Percentiles rank a stretch among this genome's conserved stretches.
These are phyloP conservation scores for Cenococcum geophilum DNA, from an alignment of 495 filamentous ascomycete genomes.

Conservation along the genomic window DNA sequence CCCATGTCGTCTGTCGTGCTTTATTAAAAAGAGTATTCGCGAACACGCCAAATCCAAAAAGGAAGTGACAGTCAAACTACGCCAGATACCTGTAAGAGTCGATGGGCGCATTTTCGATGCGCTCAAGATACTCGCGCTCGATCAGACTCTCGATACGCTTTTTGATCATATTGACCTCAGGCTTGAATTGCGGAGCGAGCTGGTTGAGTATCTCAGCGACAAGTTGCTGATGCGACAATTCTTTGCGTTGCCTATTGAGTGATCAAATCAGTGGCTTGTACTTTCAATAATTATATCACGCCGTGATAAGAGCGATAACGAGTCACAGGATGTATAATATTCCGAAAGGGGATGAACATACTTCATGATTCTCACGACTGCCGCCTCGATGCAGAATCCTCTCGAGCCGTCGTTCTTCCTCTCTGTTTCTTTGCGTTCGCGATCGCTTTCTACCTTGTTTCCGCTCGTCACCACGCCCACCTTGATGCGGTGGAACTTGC, in stretches of 20 bases:
- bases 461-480: constrained; percentile 62
- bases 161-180: constrained; percentile 88
- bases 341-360: constrained; percentile 42
- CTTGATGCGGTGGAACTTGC: constrained; percentile 79
- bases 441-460: constrained; percentile 78
- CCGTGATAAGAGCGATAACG: neutral
- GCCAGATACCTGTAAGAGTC: constrained; percentile 77
- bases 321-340: constrained; percentile 9
- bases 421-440: constrained; percentile 81
- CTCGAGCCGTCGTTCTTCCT: constrained; percentile 78
- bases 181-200: constrained; percentile 72
- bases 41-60: neutral
- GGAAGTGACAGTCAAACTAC: constrained; percentile 28
- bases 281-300: constrained; percentile 4
- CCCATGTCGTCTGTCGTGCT: neutral
- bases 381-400: constrained; percentile 74
- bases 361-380: constrained; percentile 95
- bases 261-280: constrained; percentile 6
- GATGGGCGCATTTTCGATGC: constrained; percentile 60
- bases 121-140: constrained; percentile 87
- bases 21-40: too few relatives aligned
- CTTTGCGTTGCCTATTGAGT: constrained; percentile 73
- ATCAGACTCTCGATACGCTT: constrained; percentile 89
- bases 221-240: constrained; percentile 71
- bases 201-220: constrained; percentile 80